Base-by-base conservation (phyloP, 179 eudicot species). In the Beta corolliflora region DNA sequence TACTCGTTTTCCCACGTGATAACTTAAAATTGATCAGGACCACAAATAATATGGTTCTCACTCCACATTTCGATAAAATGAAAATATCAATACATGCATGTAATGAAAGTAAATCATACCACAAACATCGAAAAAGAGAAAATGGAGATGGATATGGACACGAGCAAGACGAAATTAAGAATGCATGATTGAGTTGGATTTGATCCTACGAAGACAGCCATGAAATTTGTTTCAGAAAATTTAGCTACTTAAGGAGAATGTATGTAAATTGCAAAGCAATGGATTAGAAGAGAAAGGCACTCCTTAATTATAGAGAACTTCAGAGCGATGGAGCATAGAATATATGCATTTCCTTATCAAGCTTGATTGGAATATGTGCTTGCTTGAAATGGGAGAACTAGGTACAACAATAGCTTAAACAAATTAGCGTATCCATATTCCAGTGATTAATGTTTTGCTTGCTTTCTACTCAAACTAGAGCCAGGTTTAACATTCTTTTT, bases 311-410 rank as follows among this genome's bases (percentile, higher is more conserved):
- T 73, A 52, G 41, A 18, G 72, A 71, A 48, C 29, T n/a, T 50
- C 0, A 12, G 5, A 48, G 71, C 18, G 50, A 44, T 44, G 36
- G 23, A 64, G 58, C 48, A 64, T 65, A 50, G 25, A 14, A 77
- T 18, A 78, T 73, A 15, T 74, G 71, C 71, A 79, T n/a, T 79
- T 76, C 53, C 80, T 79, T 75, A 23, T 46, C 21, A 50, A 75
- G 80, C 4, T 31, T 84, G 76, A 66, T 73, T 81, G 77, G 87
- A 81, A 84, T 84, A 84, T 84, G 79, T 84, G 87, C 84, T 84
- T 81, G 73, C 84, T 84, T 84, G 67, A 77, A 15, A 76, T 18
- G 45, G 13, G 59, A 56, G 71, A 45, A 5, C 29, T 7, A 55
- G 36, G 9, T 36, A 66, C 16, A 11, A 66, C 53, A 14, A 55